phyloP scores from a whole-genome alignment of 1,139 yeast species.

The Pichia sp. region DNA sequence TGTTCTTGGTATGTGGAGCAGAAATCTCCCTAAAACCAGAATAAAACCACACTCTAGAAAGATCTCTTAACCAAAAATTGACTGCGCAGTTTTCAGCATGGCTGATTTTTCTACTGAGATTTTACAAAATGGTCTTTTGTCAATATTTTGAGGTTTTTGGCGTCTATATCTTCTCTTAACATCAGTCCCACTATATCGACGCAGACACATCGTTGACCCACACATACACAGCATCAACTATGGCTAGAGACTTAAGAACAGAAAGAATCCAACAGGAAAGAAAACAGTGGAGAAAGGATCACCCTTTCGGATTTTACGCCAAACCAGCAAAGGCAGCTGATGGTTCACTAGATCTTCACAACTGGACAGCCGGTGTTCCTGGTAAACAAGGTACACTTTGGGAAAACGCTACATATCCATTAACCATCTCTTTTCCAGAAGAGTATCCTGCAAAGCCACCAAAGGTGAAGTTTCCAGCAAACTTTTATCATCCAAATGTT shows the following conservation, averaged over 20 bases:
- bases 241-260: slow-evolving; percentile 52
- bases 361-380: slow-evolving; percentile 95
- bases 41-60: too few relatives aligned
- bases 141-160: too few relatives aligned
- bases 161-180: too few relatives aligned
- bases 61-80: too few relatives aligned
- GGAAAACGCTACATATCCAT: slow-evolving; percentile 89
- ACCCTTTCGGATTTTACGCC: slow-evolving; percentile 96
- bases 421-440: slow-evolving; percentile 77
- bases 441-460: slow-evolving; percentile 99
- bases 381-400: slow-evolving; percentile 86
- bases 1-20: too few relatives aligned
- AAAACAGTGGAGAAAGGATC: slow-evolving; percentile 98
- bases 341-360: slow-evolving; percentile 80
- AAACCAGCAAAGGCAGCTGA: slow-evolving; percentile 77
- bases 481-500: slow-evolving; percentile 94
- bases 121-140: too few relatives aligned
- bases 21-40: too few relatives aligned
- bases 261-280: slow-evolving; percentile 86
- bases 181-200: too few relatives aligned
- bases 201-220: too few relatives aligned
- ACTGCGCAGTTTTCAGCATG: too few relatives aligned
- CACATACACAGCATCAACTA: slow-evolving; percentile 1
- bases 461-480: slow-evolving; percentile 81
- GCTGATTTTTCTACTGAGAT: too few relatives aligned